Base-by-base conservation (phyloP, 2,329 filamentous ascomycete genomes). In the Ceratocystis ficicola region DNA sequence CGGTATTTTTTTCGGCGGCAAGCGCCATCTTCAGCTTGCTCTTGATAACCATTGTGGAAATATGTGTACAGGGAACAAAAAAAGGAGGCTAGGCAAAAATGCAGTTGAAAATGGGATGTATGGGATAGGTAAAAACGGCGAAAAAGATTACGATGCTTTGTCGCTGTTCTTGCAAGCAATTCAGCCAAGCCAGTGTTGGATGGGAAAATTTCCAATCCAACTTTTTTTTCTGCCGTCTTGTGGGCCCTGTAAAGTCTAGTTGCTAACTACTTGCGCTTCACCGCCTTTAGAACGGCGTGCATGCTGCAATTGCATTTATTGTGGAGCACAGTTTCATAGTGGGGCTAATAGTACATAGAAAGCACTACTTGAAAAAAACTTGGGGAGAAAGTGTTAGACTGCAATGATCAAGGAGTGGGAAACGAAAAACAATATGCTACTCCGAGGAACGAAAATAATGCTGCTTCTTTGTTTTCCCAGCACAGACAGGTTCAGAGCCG, bases 11-110 rank as follows among this genome's bases (percentile, higher is more conserved):
- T 62, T 85, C 79, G 50, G 79, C 79, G 60, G 77, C 78, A 17
- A 85, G 74, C 8, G 82, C 82, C 72, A 80, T 74, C 73, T 80
- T 81, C 65, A 84, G 74, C 69, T 79, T 81, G 72, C 77, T 77
- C 72, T 76, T 78, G 28, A 73, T 74, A 62, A 76, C 77, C 77
- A 78, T 78, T 36, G 52, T 69, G 55, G n/a, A 22, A 7, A 36
- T 63, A 15, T 57, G 59, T 66, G n/a, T 22, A 20, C 7, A 46
- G 41, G 5, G 17, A 44, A 25, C 41, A 50, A 20, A 32, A 30
- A 48, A 61, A 22, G 28, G 64, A 52, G 28, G 12, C 2, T 60
- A 60, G 55, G 2, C 44, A 44, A 15, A 50, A 25, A 66, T 25
- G 15, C 10, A 32, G 30, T n/a, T 12, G 12, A 44, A 10, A 25